Conservation (phyloP, 805 yeast genomes). For the Starmerella stellata region DNA sequence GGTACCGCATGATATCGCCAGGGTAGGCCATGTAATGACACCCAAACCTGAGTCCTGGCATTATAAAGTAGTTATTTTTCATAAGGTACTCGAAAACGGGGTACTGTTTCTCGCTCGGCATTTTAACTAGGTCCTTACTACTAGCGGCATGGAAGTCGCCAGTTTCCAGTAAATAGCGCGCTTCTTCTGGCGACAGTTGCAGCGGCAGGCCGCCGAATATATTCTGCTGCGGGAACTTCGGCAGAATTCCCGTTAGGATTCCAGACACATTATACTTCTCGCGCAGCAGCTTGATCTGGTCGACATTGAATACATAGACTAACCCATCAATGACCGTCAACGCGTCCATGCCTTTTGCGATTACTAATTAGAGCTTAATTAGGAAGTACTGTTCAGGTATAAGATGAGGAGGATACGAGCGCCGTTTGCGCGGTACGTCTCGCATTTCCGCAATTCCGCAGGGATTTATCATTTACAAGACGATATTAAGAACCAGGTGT, state of each 20-base stretch:
- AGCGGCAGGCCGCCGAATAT: constrained; percentile 72
- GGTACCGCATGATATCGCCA: constrained; percentile 82
- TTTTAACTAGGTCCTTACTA: not conserved
- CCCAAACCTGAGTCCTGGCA: constrained; percentile 86
- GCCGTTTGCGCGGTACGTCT: not conserved
- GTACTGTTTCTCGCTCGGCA: constrained; percentile 15
- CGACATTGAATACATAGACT: constrained; percentile 42
- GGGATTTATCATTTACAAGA: constrained; percentile 21
- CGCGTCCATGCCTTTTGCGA: constrained; percentile 17
- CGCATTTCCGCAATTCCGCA: constrained; percentile 16
- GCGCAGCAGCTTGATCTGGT: constrained; percentile 37
- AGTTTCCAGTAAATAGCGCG: constrained; percentile 39
- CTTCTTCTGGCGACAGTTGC: constrained; percentile 55
- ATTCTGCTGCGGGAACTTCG: constrained; percentile 86
- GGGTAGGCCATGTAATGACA: constrained; percentile 81
- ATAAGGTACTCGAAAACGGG: constrained; percentile 29
- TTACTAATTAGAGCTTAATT: no score
- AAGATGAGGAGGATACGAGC: no score
- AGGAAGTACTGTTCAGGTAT: no score
- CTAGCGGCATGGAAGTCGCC: constrained; percentile 20
- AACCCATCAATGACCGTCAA: constrained; percentile 27
- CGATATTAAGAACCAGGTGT: constrained; percentile 9
- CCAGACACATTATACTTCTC: constrained; percentile 50
- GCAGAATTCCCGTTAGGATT: constrained; percentile 60
- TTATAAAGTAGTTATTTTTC: constrained; percentile 32